A percentile compares a stretch with the other conserved stretches of the same genome.
Evolutionary conservation across 1,284 basidiomycete genomes (phyloP).

Genomic region (Sporisorium scitamineum): DNA sequence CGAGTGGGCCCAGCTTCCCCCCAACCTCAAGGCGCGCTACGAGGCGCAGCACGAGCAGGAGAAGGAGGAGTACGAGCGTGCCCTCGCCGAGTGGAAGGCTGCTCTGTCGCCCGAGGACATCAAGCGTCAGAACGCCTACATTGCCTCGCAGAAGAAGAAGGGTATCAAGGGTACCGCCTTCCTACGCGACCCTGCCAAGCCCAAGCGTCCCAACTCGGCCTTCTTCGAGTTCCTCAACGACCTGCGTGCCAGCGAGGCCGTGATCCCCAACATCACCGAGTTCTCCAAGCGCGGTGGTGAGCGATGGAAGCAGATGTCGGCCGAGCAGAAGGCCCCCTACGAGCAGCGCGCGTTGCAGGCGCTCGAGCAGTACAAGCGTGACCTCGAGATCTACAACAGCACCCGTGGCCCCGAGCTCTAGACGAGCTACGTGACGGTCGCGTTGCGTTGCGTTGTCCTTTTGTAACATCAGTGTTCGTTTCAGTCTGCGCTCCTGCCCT

Average conservation of each 20-base stretch:
- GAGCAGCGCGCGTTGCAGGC: conserved; percentile 49
- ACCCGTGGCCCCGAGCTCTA: conserved; percentile 38
- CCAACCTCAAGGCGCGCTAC: conserved; percentile 50
- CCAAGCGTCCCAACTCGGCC: conserved; percentile 58
- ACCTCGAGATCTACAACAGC: conserved; percentile 52
- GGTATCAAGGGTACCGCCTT: conserved; percentile 55
- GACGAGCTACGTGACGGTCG: background rate
- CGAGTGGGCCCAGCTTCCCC: conserved; percentile 56
- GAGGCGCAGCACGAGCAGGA: conserved; percentile 51
- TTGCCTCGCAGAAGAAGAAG: conserved; percentile 55
- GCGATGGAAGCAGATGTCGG: conserved; percentile 53
- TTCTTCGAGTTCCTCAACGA: conserved; percentile 63
- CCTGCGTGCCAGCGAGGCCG: conserved; percentile 39
- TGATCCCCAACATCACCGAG: conserved; percentile 46
- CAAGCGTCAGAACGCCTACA: conserved; percentile 63
- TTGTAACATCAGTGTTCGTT: conserved; percentile 23
- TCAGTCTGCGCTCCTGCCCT: background rate
- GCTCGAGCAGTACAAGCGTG: conserved; percentile 50
- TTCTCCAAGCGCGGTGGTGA: conserved; percentile 51
- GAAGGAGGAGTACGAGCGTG: conserved; percentile 56
- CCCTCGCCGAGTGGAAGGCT: conserved; percentile 57
- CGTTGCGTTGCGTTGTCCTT: background rate
- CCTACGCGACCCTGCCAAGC: conserved; percentile 58
- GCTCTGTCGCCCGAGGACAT: conserved; percentile 63
- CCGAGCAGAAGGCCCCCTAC: conserved; percentile 54